Conservation (phyloP, 441 rosid species). For the Adansonia rubrostipa region DNA sequence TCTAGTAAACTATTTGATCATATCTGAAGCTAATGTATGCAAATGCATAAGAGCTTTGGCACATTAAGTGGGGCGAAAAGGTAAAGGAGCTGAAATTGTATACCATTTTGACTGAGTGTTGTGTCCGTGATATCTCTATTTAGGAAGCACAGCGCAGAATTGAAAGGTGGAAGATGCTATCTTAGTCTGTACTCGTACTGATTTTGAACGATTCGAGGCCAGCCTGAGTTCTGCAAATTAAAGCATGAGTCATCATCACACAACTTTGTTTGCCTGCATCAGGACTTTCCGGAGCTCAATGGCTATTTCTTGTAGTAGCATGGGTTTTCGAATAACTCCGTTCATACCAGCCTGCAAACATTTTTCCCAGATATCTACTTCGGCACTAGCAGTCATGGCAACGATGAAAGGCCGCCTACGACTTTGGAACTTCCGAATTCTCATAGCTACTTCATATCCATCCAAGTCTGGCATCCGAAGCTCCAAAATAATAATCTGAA, state of each 20-base stretch:
- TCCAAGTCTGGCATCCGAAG: constrained; percentile 83
- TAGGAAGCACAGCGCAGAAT: constrained; percentile 23
- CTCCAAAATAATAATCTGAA: constrained; percentile 74
- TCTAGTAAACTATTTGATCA: constrained; percentile 7
- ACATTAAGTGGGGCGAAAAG: background rate
- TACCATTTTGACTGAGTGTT: constrained; percentile 42
- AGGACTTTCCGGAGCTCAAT: constrained; percentile 70
- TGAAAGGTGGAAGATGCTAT: background rate
- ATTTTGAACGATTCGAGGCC: background rate
- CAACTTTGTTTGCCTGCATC: constrained; percentile 55
- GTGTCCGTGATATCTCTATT: constrained; percentile 38
- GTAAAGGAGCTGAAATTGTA: constrained; percentile 35
- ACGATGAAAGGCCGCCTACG: constrained; percentile 75
- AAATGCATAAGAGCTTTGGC: background rate
- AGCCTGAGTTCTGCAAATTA: constrained; percentile 17
- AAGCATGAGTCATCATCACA: constrained; percentile 26
- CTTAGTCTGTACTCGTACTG: constrained; percentile 19
- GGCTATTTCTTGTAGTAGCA: constrained; percentile 66
- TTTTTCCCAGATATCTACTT: constrained; percentile 64
- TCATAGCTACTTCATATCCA: constrained; percentile 78
- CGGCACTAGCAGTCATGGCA: constrained; percentile 62
- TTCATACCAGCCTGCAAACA: constrained; percentile 76
- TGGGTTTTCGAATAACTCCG: constrained; percentile 83
- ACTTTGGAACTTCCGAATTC: constrained; percentile 67
- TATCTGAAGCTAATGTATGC: constrained; percentile 8